Evolutionary conservation across 2,329 filamentous ascomycete genomes (phyloP).

Genomic region (Colletotrichum endophyticum): DNA sequence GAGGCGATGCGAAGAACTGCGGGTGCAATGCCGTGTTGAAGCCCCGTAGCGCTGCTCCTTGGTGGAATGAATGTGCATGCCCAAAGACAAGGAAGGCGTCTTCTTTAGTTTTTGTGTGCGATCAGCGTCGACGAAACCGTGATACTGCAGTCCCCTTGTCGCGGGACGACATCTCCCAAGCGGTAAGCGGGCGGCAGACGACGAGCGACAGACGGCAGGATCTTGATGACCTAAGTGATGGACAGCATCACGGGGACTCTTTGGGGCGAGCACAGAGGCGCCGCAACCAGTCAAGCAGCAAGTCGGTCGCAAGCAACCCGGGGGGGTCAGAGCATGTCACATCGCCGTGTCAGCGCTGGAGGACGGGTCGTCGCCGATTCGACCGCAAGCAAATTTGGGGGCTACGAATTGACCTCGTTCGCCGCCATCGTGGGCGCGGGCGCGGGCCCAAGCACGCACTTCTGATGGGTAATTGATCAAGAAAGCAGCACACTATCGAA

Average conservation of each 20-base stretch:
- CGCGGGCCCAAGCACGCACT: not conserved
- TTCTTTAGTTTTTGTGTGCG: not conserved
- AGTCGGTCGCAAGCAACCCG: not conserved
- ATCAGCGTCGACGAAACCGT: not conserved
- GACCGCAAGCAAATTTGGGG: slow-evolving; percentile 14
- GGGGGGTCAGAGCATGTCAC: slow-evolving; percentile 22
- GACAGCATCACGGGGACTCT: slow-evolving; percentile 32
- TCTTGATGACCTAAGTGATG: slow-evolving; percentile 21
- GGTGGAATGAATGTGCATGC: not conserved
- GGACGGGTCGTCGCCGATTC: slow-evolving; percentile 19
- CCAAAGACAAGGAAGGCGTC: not conserved
- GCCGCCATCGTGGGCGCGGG: slow-evolving; percentile 11
- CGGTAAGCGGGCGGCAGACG: not conserved
- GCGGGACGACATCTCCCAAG: not conserved
- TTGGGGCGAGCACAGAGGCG: slow-evolving; percentile 20
- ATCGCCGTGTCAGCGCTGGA: slow-evolving; percentile 23
- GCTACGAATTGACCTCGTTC: slow-evolving; percentile 13
- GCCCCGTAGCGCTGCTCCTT: not conserved
- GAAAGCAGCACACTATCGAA: slow-evolving; percentile 6
- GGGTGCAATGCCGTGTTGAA: not conserved
- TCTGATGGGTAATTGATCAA: not conserved
- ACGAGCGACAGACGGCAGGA: not conserved
- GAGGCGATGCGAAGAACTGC: not conserved
- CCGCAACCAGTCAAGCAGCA: slow-evolving; percentile 19
- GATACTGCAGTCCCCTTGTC: not conserved